Percentiles rank a stretch among this genome's conserved stretches.
phyloP scores from a whole-genome alignment of 441 rosid genomes.

The Euphorbia celastroides region DNA sequence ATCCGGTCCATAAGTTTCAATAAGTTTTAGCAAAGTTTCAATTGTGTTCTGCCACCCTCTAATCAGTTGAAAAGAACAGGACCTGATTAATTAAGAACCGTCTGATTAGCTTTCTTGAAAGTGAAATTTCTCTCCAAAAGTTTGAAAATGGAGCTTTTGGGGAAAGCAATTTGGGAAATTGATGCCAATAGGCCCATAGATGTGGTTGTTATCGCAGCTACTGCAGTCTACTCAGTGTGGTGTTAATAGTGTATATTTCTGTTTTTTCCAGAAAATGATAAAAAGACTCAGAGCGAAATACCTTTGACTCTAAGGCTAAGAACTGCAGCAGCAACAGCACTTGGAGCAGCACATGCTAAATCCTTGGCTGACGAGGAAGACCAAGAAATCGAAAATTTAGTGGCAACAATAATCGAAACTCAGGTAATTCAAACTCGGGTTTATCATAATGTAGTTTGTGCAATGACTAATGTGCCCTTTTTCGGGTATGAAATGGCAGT shows the following conservation, averaged over 20 bases:
- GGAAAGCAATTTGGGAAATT: too few species aligned
- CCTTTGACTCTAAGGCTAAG: slow-evolving; percentile 67
- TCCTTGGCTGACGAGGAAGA: slow-evolving; percentile 81
- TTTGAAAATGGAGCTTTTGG: too few species aligned
- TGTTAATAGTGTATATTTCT: slow-evolving; percentile 1
- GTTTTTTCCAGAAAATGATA: slow-evolving; percentile 32
- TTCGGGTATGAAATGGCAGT: slow-evolving; percentile 26
- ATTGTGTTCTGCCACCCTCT: too few species aligned
- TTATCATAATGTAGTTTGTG: slow-evolving; percentile 11
- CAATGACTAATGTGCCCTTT: slow-evolving; percentile 9
- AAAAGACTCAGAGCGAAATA: slow-evolving; percentile 32
- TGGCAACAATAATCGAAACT: slow-evolving; percentile 54
- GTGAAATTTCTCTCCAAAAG: too few species aligned
- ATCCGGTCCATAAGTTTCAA: too few species aligned
- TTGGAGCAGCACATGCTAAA: slow-evolving; percentile 79
- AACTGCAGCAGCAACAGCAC: slow-evolving; percentile 71
- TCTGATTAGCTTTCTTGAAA: too few species aligned
- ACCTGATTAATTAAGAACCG: too few species aligned
- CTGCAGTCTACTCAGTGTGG: background rate
- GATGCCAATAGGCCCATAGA: too few species aligned
- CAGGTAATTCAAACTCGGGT: slow-evolving; percentile 45
- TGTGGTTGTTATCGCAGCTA: too few species aligned
- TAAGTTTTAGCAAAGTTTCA: too few species aligned
- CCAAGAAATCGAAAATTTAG: slow-evolving; percentile 55
- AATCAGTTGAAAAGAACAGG: too few species aligned